Conservation (phyloP, 768 basidiomycete genomes). For the Boletus patriciae region DNA sequence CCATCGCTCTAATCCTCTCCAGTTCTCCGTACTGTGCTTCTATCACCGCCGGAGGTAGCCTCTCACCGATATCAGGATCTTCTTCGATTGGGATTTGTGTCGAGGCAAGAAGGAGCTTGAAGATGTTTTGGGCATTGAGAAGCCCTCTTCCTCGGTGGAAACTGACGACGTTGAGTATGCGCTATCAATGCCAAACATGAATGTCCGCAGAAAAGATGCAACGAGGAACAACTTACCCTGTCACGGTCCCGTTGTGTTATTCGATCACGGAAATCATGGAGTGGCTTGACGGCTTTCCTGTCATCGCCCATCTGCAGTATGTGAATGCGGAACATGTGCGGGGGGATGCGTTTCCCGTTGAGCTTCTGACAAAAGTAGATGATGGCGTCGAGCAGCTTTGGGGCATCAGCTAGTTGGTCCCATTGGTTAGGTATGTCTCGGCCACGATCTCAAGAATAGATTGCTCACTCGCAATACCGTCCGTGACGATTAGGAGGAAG, state of each 20-base stretch:
- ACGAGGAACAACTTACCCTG: slow-evolving; percentile 5
- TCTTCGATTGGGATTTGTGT: slow-evolving; percentile 17
- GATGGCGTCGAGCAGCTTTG: slow-evolving; percentile 12
- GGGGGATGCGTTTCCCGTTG: slow-evolving; percentile 2
- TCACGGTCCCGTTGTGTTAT: slow-evolving; percentile 15
- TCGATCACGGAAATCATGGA: slow-evolving; percentile 23
- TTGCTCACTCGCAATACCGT: slow-evolving; percentile 19
- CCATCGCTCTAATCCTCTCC: slow-evolving; percentile 16
- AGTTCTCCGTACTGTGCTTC: slow-evolving; percentile 10
- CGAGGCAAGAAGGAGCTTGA: slow-evolving; percentile 23
- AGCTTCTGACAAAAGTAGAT: slow-evolving; percentile 11
- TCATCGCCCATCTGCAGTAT: slow-evolving; percentile 26
- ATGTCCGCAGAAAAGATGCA: background rate
- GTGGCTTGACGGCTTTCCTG: slow-evolving; percentile 22
- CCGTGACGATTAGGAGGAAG: slow-evolving; percentile 21
- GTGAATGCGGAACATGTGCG: slow-evolving; percentile 25
- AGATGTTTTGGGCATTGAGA: slow-evolving; percentile 18
- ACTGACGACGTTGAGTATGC: slow-evolving; percentile 23
- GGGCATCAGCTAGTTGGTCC: slow-evolving; percentile 11
- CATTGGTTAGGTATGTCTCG: background rate
- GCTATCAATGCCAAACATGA: slow-evolving; percentile 10
- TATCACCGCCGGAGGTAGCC: slow-evolving; percentile 12
- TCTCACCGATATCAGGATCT: slow-evolving; percentile 21
- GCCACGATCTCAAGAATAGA: background rate
- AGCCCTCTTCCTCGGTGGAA: slow-evolving; percentile 26